Conservation (phyloP, 2,329 filamentous ascomycete species). For the Myriosclerotinia scirpicola region DNA sequence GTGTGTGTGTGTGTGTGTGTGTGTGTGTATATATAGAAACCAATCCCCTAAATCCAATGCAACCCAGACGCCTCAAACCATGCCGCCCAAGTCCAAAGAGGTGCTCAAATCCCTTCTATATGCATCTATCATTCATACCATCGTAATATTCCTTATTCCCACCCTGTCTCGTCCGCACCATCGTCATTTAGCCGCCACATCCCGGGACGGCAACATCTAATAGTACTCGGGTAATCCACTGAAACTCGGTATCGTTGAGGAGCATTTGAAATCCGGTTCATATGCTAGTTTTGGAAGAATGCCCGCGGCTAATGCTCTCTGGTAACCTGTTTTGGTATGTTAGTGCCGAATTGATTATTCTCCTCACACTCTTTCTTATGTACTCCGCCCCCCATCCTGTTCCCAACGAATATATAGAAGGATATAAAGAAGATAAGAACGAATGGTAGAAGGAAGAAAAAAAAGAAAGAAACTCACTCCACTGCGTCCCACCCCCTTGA, state of each 20-base stretch:
- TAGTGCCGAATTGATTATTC: neutral
- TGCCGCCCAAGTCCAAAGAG: neutral
- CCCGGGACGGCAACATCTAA: constrained; percentile 29
- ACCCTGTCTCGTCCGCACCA: too few relatives aligned
- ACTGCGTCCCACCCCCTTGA: constrained; percentile 57
- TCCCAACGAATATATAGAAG: constrained; percentile 46
- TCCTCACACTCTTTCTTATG: neutral
- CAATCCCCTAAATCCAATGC: neutral
- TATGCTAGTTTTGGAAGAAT: constrained; percentile 78
- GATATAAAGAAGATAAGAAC: constrained; percentile 57
- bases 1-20: too few relatives aligned
- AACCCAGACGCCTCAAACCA: neutral
- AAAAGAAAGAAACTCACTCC: constrained; percentile 55
- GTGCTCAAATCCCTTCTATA: neutral
- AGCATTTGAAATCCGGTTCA: constrained; percentile 68
- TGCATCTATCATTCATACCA: neutral
- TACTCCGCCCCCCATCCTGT: neutral
- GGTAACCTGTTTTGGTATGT: constrained; percentile 14
- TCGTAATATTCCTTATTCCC: neutral
- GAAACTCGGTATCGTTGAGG: constrained; percentile 54
- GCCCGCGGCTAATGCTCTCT: constrained; percentile 45
- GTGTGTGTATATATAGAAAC: neutral
- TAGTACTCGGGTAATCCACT: constrained; percentile 53
- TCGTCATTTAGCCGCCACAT: neutral
- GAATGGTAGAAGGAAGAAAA: neutral